These are phyloP conservation scores for Strobilomyces confusus DNA, from an alignment of 768 basidiomycete species.

Conservation along the genomic window DNA sequence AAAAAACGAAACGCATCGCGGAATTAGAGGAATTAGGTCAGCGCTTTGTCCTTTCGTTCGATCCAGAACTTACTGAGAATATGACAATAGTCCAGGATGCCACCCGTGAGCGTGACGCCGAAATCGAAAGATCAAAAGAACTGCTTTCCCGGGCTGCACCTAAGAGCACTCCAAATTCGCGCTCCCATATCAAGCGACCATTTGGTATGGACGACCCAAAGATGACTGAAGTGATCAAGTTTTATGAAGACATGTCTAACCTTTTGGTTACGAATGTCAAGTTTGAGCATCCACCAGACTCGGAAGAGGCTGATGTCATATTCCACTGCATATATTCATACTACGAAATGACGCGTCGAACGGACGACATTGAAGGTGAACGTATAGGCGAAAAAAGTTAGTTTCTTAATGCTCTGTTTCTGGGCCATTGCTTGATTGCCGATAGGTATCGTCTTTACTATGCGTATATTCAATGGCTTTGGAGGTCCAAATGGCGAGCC, in stretches of 20 bases:
- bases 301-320: constrained; percentile 48
- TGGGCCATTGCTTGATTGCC: constrained; percentile 2
- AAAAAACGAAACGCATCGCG: constrained; percentile 44
- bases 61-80: background rate
- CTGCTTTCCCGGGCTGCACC: constrained; percentile 42
- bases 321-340: constrained; percentile 67
- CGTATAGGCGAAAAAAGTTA: constrained; percentile 32
- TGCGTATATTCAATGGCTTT: constrained; percentile 44
- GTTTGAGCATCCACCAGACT: constrained; percentile 30
- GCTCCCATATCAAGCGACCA: constrained; percentile 33
- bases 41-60: constrained; percentile 10
- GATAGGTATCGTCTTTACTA: constrained; percentile 57
- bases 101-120: constrained; percentile 53
- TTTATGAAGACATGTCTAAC: constrained; percentile 88
- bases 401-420: background rate
- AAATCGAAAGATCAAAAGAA: constrained; percentile 52
- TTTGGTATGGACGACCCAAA: constrained; percentile 51
- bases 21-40: constrained; percentile 49
- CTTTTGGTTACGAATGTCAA: constrained; percentile 65
- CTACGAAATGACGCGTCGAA: constrained; percentile 29
- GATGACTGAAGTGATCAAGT: constrained; percentile 54
- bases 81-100: constrained; percentile 45
- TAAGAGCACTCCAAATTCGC: constrained; percentile 35
- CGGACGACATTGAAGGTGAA: constrained; percentile 33
- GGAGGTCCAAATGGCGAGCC: constrained; percentile 30